Base-by-base conservation (phyloP, 495 filamentous ascomycete genomes). In the Penicillium ochrochloron region DNA sequence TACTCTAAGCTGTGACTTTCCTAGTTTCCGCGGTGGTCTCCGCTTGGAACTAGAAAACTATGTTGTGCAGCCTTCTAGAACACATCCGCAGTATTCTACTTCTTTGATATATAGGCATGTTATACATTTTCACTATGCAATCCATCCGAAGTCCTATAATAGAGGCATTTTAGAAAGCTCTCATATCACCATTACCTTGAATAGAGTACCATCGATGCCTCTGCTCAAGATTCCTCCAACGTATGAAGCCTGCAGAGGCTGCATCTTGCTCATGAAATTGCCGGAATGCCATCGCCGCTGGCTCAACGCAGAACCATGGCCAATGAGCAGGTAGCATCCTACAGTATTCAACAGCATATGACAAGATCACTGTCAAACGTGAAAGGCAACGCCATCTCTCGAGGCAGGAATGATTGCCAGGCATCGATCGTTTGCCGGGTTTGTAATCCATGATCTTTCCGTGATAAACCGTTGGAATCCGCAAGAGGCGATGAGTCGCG, bases 41-140 rank as follows among this genome's bases (percentile, higher is more conserved):
- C 57, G 51, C 41, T 34, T 33, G 31, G 23, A 50, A 50, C 57
- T 46, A 46, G 34, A 46, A 6, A 21, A 14, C 21, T 60, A 60
- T 60, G 57, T 51, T 35, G 12, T 60, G 57, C 57, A 60, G 57
- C 57, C 46, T 56, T 56, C 53, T 56, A 56, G 53, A 56, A 27
- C 12, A 15, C 25, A 17, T 31, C 48, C 14, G 14, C 29, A 8
- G 25, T 3, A 17, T 52, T 21, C 25, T 31, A 52, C 25, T 52
- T 31, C 21, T 31, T 31, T 12, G 7, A 48, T 23, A 33, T 33
- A 33, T 14, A 41, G 37, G 15, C 14, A 41, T 17, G 2, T 14
- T 14, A 41, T 41, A 41, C 10, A 11, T 12, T 41, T 41, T 17
- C 14, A 6, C 37, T 41, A 41, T 41, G 4, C 37, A 41, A 41